Percentiles rank a stretch among this genome's conserved stretches.
These are phyloP conservation scores for Nasturtium officinale DNA, from an alignment of 345 rosid species.

Conservation along the genomic window DNA sequence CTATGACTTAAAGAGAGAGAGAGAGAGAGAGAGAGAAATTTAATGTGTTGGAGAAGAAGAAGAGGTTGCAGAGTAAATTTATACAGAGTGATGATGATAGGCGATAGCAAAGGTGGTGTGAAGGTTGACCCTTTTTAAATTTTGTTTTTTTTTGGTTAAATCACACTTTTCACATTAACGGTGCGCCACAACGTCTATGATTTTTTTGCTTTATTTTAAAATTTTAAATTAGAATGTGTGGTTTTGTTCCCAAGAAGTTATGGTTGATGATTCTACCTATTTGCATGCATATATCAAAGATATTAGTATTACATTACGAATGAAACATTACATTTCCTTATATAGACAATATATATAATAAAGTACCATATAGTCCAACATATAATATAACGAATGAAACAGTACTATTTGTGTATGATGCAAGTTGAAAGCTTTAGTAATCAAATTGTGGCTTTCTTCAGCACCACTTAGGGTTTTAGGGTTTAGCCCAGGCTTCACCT, in stretches of 20 bases:
- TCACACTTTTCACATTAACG: slow-evolving; percentile 42
- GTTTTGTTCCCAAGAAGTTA: slow-evolving; percentile 34
- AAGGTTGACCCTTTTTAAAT: slow-evolving; percentile 37
- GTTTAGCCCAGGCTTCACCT: neutral
- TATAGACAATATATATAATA: neutral
- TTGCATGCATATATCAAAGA: neutral
- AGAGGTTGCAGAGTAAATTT: slow-evolving; percentile 29
- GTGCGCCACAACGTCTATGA: slow-evolving; percentile 24
- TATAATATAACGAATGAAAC: neutral
- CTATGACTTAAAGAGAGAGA: slow-evolving; percentile 4
- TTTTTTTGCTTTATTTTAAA: neutral
- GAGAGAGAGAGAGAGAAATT: neutral
- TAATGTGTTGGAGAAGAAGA: slow-evolving; percentile 30
- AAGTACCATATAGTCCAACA: neutral
- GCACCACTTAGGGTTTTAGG: neutral
- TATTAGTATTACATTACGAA: neutral
- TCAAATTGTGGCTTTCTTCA: neutral
- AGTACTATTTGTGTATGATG: neutral
- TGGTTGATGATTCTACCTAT: slow-evolving; percentile 28
- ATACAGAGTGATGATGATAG: slow-evolving; percentile 34
- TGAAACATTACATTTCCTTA: neutral
- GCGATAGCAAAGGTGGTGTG: slow-evolving; percentile 43
- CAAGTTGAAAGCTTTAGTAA: neutral
- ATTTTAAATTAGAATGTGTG: neutral
- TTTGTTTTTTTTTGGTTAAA: slow-evolving; percentile 26